Evolutionary conservation across 2,329 filamentous ascomycete species (phyloP).

Genomic region (Trichoderma arundinaceum): DNA sequence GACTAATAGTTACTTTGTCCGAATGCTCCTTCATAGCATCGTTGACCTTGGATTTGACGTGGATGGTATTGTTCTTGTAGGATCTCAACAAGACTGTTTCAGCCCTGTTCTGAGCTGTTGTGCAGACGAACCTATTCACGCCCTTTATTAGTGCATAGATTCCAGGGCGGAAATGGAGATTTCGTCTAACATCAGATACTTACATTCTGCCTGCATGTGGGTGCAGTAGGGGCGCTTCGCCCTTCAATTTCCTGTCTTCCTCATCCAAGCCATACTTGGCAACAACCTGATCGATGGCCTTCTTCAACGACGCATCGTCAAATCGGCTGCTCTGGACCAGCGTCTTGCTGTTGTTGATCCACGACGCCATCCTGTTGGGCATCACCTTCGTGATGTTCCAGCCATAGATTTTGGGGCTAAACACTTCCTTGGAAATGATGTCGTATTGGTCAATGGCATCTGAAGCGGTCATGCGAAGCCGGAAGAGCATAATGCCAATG

Average conservation of each 20-base stretch:
- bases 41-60: constrained; percentile 18
- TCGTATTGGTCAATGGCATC: constrained; percentile 19
- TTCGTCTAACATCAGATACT: not conserved
- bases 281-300: constrained; percentile 21
- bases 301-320: constrained; percentile 12
- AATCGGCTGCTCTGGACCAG: constrained; percentile 24
- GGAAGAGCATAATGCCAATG: constrained; percentile 28
- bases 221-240: constrained; percentile 10
- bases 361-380: constrained; percentile 16
- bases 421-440: constrained; percentile 18
- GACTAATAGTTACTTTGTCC: constrained; percentile 5
- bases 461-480: constrained; percentile 26
- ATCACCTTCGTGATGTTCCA: constrained; percentile 8
- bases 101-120: constrained; percentile 22
- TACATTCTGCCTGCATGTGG: constrained; percentile 21
- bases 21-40: constrained; percentile 17
- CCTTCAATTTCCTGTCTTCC: constrained; percentile 7
- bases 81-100: constrained; percentile 23
- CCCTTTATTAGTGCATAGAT: not conserved
- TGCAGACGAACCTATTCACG: constrained; percentile 14
- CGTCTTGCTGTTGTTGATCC: constrained; percentile 26
- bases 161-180: too few species aligned
- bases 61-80: constrained; percentile 22
- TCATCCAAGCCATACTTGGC: constrained; percentile 22
- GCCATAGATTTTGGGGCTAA: constrained; percentile 18